Conservation (phyloP, 306 rosid species). For the Dryas drummondii region DNA sequence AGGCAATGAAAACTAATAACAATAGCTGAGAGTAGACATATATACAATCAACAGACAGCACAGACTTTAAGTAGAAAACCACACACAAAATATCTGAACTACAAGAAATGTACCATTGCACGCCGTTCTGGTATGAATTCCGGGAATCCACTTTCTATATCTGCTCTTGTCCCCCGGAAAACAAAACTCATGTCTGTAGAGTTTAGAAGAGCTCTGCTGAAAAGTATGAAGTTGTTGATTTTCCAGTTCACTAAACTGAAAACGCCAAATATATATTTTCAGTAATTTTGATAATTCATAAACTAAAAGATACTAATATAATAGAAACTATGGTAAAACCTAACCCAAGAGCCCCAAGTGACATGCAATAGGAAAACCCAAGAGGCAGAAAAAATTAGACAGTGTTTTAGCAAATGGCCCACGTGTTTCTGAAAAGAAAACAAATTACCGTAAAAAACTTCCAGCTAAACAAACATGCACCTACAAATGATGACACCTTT, state of each 20-base stretch:
- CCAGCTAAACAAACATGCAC: neutral
- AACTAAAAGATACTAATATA: neutral
- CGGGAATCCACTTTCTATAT: conserved; percentile 76
- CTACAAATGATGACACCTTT: neutral
- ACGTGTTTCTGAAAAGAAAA: neutral
- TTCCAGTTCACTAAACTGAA: conserved; percentile 5
- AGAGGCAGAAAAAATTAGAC: neutral
- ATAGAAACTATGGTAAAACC: neutral
- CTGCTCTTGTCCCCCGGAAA: conserved; percentile 81
- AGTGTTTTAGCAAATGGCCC: neutral
- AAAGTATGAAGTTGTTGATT: neutral
- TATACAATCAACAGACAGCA: neutral
- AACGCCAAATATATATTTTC: neutral
- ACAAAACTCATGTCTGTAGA: conserved; percentile 75
- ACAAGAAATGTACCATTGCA: conserved; percentile 54
- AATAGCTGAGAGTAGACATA: too few species aligned
- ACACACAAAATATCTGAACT: neutral
- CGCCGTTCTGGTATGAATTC: conserved; percentile 81
- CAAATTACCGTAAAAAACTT: neutral
- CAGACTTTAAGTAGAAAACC: conserved; percentile 5
- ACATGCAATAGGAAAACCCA: neutral
- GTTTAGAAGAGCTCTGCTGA: conserved; percentile 15
- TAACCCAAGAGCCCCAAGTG: neutral
- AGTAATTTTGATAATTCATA: neutral
- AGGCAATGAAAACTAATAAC: neutral